Evolutionary conservation across 257 asterid species (phyloP), one percentile per base, ranked within the genome.

Genomic region (Lycium barbarum): DNA sequence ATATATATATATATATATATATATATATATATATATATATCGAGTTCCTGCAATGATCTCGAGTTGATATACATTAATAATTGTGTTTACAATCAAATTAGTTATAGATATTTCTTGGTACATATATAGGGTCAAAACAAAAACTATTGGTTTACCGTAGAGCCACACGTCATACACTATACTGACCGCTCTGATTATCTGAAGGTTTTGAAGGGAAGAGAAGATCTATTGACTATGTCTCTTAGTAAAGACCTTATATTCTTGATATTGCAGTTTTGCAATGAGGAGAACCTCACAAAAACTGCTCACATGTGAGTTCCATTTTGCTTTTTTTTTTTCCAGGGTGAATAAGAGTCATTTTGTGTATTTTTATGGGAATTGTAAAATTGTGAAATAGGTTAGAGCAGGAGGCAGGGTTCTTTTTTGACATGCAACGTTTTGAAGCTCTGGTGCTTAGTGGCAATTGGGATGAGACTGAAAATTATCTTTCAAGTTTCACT

Each of bases 241-340:
- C 92, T 91, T 13, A 5, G 86, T 61, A 92, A 86, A 81, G 98
- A 95, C 83, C 95, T 95, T 59, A 74, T 91, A 20, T 90, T 90
- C 89, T 88, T 95, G 92, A 91, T 95, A 57, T 74, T 92, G 84
- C 97, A 95, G 88, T 93, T 95, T 65, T 91, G 96, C 72, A 79
- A 87, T 38, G 98, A 93, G 89, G 95, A 92, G 86, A 93, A 93
- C 62, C 91, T 95, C 53, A 85, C 85, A 26, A 89, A 86, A 84
- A 92, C 98, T 47, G 96, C 92, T 59, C 98, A 90, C 89, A 79
- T 85, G 98, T 95, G 87, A 90, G 95, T 62, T 85, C 59, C 35
- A 14, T 10, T 3, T 40, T 71, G 22, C 11, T 40, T 59, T 71
- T 84, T 22, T 13, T 3, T 65, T 17, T 53, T 47, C 7, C 38